phyloP scores from a whole-genome alignment of 2,329 filamentous ascomycete genomes.

The Ambrosiella xylebori region DNA sequence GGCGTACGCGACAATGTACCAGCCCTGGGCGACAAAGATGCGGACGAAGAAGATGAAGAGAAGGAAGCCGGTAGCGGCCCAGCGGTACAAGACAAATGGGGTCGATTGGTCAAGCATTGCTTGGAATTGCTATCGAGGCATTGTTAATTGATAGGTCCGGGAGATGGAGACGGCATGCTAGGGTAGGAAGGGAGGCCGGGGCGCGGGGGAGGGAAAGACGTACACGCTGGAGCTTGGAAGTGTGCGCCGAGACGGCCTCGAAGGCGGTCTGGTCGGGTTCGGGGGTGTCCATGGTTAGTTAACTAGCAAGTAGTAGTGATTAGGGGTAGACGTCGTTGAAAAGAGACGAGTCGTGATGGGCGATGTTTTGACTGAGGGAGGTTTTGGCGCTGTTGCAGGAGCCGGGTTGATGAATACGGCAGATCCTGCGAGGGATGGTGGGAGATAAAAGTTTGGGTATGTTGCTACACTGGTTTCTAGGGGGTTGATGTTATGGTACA shows the following conservation, averaged over 20 bases:
- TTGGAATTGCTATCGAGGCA: conserved; percentile 61
- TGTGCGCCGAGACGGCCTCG: conserved; percentile 74
- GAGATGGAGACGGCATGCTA: not conserved
- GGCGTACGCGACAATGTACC: conserved; percentile 98
- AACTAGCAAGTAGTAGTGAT: not conserved
- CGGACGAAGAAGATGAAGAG: conserved; percentile 72
- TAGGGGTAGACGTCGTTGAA: not conserved
- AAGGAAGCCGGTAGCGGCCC: conserved; percentile 62
- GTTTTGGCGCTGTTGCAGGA: not conserved
- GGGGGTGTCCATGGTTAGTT: conserved; percentile 55
- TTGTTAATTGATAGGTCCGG: not conserved
- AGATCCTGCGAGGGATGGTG: not conserved
- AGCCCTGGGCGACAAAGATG: conserved; percentile 84
- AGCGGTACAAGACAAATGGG: conserved; percentile 76
- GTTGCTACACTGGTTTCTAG: too few relatives aligned
- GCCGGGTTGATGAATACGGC: not conserved
- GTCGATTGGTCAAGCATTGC: conserved; percentile 84
- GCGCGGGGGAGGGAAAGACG: conserved; percentile 18
- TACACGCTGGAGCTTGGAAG: conserved; percentile 56
- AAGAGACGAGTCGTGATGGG: not conserved
- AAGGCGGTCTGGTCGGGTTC: conserved; percentile 87
- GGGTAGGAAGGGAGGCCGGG: not conserved
- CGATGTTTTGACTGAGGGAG: not conserved
- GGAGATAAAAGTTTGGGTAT: not conserved
- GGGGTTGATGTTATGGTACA: too few relatives aligned